phyloP scores from a whole-genome alignment of 1,284 basidiomycete species.

The Malassezia furfur region DNA sequence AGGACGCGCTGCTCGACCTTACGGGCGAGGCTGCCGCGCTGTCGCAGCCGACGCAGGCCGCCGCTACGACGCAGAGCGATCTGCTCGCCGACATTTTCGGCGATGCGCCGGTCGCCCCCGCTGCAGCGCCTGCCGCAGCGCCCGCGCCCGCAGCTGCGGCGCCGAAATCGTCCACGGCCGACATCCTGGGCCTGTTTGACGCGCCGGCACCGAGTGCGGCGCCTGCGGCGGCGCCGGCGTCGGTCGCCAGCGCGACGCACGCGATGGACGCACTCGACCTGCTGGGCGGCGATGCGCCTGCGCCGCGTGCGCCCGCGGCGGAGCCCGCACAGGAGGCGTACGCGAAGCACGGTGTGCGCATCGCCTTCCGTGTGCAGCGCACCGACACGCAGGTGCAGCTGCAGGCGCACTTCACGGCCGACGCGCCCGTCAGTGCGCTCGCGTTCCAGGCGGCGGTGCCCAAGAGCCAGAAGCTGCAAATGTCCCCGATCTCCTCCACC shows the following conservation, averaged over 20 bases:
- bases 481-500: slow-evolving; percentile 89
- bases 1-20: slow-evolving; percentile 15
- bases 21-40: slow-evolving; percentile 5
- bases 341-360: slow-evolving; percentile 76
- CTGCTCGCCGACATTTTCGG: slow-evolving; percentile 82
- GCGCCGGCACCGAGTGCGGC: slow-evolving; percentile 44
- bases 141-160: slow-evolving; percentile 6
- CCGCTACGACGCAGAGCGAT: slow-evolving; percentile 67
- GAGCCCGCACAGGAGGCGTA: slow-evolving; percentile 69
- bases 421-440: slow-evolving; percentile 51
- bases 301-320: slow-evolving; percentile 47
- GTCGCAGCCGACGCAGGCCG: slow-evolving; percentile 8
- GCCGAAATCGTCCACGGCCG: slow-evolving; percentile 58
- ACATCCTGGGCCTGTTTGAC: slow-evolving; percentile 83
- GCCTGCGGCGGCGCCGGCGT: slow-evolving; percentile 7
- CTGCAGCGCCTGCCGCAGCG: not conserved
- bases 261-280: slow-evolving; percentile 48
- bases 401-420: slow-evolving; percentile 71
- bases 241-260: slow-evolving; percentile 2
- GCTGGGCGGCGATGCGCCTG: slow-evolving; percentile 57
- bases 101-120: slow-evolving; percentile 49
- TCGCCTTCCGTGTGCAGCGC: slow-evolving; percentile 70
- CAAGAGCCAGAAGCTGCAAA: slow-evolving; percentile 93
- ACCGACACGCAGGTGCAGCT: slow-evolving; percentile 82
- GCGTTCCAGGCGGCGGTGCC: slow-evolving; percentile 92